Base-by-base conservation (phyloP, 352 stramenopile species). In the Elongisporangium anandrum region DNA sequence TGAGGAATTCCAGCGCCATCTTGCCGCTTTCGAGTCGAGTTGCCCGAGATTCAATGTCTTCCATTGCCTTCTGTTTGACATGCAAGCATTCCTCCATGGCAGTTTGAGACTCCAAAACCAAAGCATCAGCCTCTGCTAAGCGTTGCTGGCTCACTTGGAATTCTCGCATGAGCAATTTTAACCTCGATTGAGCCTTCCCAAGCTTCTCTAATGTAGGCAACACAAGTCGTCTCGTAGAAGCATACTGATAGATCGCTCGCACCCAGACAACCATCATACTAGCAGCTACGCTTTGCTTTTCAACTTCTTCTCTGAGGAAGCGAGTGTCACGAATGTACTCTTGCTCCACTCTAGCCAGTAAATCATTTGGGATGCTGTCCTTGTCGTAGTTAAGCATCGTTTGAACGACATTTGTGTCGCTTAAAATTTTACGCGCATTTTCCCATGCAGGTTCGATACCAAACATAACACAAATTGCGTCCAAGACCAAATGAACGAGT, bases 241-340 rank as follows among this genome's bases (percentile, higher is more conserved):
- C 76, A 63, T 92, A 93, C 56, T 87, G 70, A 24, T 85, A 68
- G 47, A 93, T 86, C 0, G 84, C 81, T 38, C 72, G 67, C 20
- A 92, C 81, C 81, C 84, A 93, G 3, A 84, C 65, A 1, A 90
- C 80, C 79, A 93, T 93, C 26, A 79, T 87, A 39, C 81, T 85
- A 10, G 84, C 84, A 8, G 84, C 84, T 0, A 93, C 71, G 24
- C 81, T 91, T 50, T 93, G 84, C 26, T 85, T 85, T 19, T 88
- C 84, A 12, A 93, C 81, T 60, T 90, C 74, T 65, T 89, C 69
- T 10, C 68, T 68, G n/a, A 72, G 66, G 39, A 93, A 91, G 0
- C 73, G 72, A 1, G 73, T 61, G 34, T 93, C 77, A 5, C 56
- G 51, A 2, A 91, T 73, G 59, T 77, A 93, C 12, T 73, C 72